phyloP scores from a whole-genome alignment of 495 filamentous ascomycete species.

The Daldinia vernicosa region DNA sequence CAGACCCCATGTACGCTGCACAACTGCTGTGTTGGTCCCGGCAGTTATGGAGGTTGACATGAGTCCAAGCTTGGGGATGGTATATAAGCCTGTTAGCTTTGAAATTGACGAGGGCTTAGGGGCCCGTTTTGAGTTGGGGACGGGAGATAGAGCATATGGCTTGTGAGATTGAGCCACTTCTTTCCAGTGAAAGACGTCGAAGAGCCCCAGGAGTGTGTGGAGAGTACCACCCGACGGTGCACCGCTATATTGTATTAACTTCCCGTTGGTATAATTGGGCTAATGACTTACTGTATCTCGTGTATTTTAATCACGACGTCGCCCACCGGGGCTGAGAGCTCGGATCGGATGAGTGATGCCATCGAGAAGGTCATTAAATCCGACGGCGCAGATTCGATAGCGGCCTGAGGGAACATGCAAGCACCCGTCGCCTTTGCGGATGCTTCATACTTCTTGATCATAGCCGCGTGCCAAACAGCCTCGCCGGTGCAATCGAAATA shows the following conservation, averaged over 20 bases:
- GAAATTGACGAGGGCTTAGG: slow-evolving; percentile 48
- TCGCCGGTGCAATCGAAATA: slow-evolving; percentile 94
- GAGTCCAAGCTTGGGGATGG: slow-evolving; percentile 71
- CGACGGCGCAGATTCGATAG: slow-evolving; percentile 84
- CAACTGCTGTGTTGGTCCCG: slow-evolving; percentile 69
- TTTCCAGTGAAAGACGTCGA: slow-evolving; percentile 67
- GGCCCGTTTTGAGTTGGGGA: slow-evolving; percentile 60
- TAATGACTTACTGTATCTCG: slow-evolving; percentile 62
- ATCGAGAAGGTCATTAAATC: slow-evolving; percentile 81
- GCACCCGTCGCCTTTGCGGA: slow-evolving; percentile 77
- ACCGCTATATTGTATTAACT: slow-evolving; percentile 44
- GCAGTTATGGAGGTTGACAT: slow-evolving; percentile 68
- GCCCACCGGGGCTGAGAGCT: slow-evolving; percentile 61
- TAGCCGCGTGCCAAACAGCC: slow-evolving; percentile 77
- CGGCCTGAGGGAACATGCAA: slow-evolving; percentile 87
- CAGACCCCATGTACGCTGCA: slow-evolving; percentile 81
- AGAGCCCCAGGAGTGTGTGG: slow-evolving; percentile 67
- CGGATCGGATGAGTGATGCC: slow-evolving; percentile 68
- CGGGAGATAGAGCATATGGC: slow-evolving; percentile 74
- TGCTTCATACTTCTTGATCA: slow-evolving; percentile 83
- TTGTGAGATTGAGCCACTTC: slow-evolving; percentile 64
- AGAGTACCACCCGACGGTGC: slow-evolving; percentile 80
- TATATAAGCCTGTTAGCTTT: slow-evolving; percentile 68
- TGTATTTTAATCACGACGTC: slow-evolving; percentile 71
- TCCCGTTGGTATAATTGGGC: background rate